Percentiles rank a stretch among this genome's conserved stretches.
phyloP scores from a whole-genome alignment of 768 basidiomycete genomes.

The Tylopilus sp. region DNA sequence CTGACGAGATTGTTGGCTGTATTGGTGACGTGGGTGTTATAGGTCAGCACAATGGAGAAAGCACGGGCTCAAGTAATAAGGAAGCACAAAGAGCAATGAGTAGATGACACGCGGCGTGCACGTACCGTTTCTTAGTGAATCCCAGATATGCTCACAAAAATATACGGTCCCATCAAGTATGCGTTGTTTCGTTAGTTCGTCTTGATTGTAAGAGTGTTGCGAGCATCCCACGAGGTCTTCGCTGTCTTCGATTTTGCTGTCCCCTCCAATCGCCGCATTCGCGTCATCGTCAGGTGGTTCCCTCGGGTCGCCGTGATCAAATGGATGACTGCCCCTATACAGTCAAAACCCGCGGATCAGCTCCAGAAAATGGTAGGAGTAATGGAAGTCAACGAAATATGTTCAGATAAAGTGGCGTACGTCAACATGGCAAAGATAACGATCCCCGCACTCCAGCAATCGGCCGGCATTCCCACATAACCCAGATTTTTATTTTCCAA shows the following conservation, averaged over 20 bases:
- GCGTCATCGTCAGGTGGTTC: conserved; percentile 13
- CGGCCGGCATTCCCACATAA: conserved; percentile 80
- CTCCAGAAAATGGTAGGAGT: background rate
- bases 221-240: conserved; percentile 29
- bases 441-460: conserved; percentile 87
- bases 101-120: background rate
- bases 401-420: conserved; percentile 43
- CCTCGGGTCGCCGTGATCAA: conserved; percentile 52
- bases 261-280: conserved; percentile 3
- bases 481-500: conserved; percentile 70
- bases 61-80: background rate
- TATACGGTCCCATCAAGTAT: conserved; percentile 62
- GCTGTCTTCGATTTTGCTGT: conserved; percentile 33
- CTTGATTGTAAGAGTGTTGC: conserved; percentile 41
- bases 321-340: conserved; percentile 70
- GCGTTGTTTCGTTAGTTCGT: conserved; percentile 61
- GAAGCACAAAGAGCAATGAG: background rate
- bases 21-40: background rate
- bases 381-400: background rate
- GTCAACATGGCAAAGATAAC: conserved; percentile 80
- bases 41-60: conserved; percentile 7
- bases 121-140: conserved; percentile 55
- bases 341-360: conserved; percentile 7
- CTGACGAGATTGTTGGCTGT: conserved; percentile 54
- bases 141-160: conserved; percentile 57